phyloP scores from a whole-genome alignment of 2,329 filamentous ascomycete genomes.

The Alternaria atra region DNA sequence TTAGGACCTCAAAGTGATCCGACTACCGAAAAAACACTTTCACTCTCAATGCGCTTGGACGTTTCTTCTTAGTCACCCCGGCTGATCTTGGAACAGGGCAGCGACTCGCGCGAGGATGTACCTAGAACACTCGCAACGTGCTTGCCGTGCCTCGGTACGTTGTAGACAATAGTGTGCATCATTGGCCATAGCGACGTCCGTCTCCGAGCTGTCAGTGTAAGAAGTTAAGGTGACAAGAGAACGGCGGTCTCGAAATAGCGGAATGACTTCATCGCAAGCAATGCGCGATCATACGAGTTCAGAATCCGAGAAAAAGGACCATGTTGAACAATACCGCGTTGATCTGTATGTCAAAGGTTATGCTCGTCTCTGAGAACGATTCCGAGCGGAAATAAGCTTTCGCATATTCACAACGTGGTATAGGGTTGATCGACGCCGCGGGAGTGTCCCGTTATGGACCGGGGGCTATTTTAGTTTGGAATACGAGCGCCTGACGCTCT shows the following conservation, averaged over 20 bases:
- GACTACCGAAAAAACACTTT: conserved; percentile 5
- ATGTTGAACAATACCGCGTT: neutral
- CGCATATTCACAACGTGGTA: conserved; percentile 1
- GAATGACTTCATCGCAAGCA: neutral
- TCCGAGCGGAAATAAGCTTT: conserved; percentile 10
- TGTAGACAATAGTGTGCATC: neutral
- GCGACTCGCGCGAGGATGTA: conserved; percentile 1
- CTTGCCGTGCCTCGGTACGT: conserved; percentile 9
- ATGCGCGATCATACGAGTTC: neutral
- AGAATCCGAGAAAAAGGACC: neutral
- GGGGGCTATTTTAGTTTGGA: conserved; percentile 4
- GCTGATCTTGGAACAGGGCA: conserved; percentile 8
- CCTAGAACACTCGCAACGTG: neutral
- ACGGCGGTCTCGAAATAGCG: conserved; percentile 4
- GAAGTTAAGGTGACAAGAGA: conserved; percentile 7
- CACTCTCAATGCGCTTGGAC: neutral
- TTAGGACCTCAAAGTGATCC: neutral
- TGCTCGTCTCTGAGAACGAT: neutral
- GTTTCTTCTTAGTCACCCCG: conserved; percentile 8
- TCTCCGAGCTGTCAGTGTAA: conserved; percentile 11
- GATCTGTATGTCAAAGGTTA: neutral
- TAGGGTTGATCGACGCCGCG: conserved; percentile 13
- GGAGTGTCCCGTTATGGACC: conserved; percentile 9
- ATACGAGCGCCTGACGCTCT: neutral
- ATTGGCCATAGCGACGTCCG: conserved; percentile 8